Base-by-base conservation (phyloP, 1,139 yeast species). In the Suhomyces bribrorum region DNA sequence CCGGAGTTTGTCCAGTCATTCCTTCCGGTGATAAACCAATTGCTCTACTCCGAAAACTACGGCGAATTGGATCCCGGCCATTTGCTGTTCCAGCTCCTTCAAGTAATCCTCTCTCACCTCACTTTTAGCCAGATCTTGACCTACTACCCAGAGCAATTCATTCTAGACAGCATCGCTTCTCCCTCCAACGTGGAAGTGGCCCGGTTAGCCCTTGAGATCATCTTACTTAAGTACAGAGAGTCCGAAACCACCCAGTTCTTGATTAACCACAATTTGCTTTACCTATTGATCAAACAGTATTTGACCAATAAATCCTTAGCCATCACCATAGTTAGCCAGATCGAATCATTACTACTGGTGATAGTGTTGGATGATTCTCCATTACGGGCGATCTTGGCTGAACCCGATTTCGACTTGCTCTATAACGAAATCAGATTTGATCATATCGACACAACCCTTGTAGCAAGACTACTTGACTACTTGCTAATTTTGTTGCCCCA, bases 381-480 rank as follows among this genome's bases (percentile, higher is more conserved):
- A 14, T 40, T 38, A 33, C 27, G 26, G 12, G 41, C 34, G 7
- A 14, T 45, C 11, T 44, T 52, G 36, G 38, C 36, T 1, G 40
- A 33, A 7, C 32, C 41, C 4, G 34, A 38, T 9, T 39, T 38
- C 17, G 30, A 38, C n/a, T 25, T 36, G 3, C 29, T 45, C 7
- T 44, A 41, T 23, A 34, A 37, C 11, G 26, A 31, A 13, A 37
- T 38, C 12, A 41, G 44, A 17, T 27, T 22, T 15, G 12, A 23
- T 7, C 20, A 34, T 9, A 13, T 26, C 16, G 40, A 45, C 25
- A 31, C 50, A 13, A 40, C 50, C 3, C 40, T 50, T 20, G 22
- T 40, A 5, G 48, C 66, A 1, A 46, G 71, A 22, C 51, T 62
- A 18, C 47, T 65, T 30, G 68, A 62, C 36, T 51, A 48, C 34